phyloP scores from a whole-genome alignment of 2,329 filamentous ascomycete genomes.

The Periconia macrospinosa region DNA sequence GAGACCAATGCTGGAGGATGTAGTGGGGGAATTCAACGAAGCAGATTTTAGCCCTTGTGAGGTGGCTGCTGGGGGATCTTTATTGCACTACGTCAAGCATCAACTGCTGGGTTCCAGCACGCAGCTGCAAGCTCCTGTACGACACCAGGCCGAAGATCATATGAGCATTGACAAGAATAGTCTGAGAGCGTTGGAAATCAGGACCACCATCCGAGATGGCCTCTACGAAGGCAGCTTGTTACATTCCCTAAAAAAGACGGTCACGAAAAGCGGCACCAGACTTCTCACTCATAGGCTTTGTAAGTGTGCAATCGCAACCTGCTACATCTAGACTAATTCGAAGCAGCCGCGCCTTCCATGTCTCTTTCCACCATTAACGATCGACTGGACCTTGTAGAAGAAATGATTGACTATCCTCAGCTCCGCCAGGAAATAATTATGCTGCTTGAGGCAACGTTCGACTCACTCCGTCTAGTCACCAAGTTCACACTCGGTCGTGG shows the following conservation, averaged over 20 bases:
- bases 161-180: conserved; percentile 94
- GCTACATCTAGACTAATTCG: conserved; percentile 5
- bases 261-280: conserved; percentile 87
- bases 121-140: conserved; percentile 80
- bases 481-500: conserved; percentile 92
- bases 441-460: conserved; percentile 74
- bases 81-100: conserved; percentile 83
- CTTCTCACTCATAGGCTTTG: conserved; percentile 84
- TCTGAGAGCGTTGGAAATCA: conserved; percentile 84
- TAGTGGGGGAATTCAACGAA: conserved; percentile 59
- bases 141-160: conserved; percentile 72
- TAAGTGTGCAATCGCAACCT: conserved; percentile 34
- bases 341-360: conserved; percentile 77
- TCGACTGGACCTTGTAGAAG: conserved; percentile 78
- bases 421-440: conserved; percentile 70
- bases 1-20: conserved; percentile 75
- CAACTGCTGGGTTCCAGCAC: conserved; percentile 76
- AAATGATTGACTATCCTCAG: conserved; percentile 67
- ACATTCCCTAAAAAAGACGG: conserved; percentile 85
- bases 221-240: conserved; percentile 80
- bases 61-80: conserved; percentile 72
- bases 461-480: conserved; percentile 87
- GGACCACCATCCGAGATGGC: conserved; percentile 80
- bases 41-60: conserved; percentile 68
- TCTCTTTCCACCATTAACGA: conserved; percentile 76